Base-by-base conservation (phyloP, 345 rosid genomes). In the Ceriops tagal region DNA sequence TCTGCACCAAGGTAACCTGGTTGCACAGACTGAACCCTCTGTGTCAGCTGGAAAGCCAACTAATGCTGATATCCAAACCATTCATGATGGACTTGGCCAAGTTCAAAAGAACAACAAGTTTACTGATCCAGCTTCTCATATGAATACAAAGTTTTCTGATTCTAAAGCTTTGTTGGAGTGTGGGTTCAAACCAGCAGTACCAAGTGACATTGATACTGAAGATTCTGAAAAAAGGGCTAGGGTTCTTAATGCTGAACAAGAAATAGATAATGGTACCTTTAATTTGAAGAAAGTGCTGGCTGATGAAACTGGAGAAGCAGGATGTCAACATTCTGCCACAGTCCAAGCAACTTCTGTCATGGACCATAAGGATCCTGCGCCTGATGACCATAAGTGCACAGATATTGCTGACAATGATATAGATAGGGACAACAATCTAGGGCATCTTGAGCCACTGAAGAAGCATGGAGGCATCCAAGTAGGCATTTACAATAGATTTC, bases 401-500 rank as follows among this genome's bases (percentile, higher is more conserved):
- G 60, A 72, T n/a, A 77, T 47, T n/a, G 61, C 52, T 21, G 34
- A 9, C 21, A 66, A 32, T 61, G 66, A 37, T 61, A 57, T 28
- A 24, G 11, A 66, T 27, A 13, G 60, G 58, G 24, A 59, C 20
- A 47, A 64, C 55, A 53, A 57, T 62, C 19, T 71, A 71, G 78
- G 66, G 28, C 56, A 74, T 58, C 74, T 58, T 62, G 63, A 35
- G 65, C 70, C 70, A 55, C 75, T 81, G 62, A 70, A 74, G 11
- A 92, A 88, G 67, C 83, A 74, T 55, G 87, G 89, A 68, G 99
- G 86, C 73, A 92, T 89, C 73, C 83, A 84, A 71, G 84, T 92
- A 66, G 96, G 90, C 80, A 87, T 92, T 59, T 82, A 90, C 53
- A 97, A 90, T 67, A 83, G 96, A 32, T 90, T 92, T 74, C 96